phyloP scores from a whole-genome alignment of 2,329 filamentous ascomycete species.

The Cucurbitaria berberidis region DNA sequence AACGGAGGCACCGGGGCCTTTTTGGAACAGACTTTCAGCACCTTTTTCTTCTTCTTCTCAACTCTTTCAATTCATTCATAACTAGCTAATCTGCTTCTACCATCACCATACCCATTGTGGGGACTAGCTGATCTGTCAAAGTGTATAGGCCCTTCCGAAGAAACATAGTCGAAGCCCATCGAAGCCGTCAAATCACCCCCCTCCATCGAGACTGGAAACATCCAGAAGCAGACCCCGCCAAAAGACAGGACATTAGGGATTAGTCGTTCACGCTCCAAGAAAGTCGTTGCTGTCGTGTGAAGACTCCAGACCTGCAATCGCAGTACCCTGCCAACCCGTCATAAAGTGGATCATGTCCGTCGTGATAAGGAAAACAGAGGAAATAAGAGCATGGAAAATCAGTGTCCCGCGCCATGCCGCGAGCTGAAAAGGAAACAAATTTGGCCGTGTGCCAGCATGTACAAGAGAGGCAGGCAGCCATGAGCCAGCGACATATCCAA shows the following conservation, averaged over 20 bases:
- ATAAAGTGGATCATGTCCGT: slow-evolving; percentile 33
- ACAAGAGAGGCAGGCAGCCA: slow-evolving; percentile 28
- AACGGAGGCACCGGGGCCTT: slow-evolving; percentile 28
- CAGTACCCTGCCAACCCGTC: slow-evolving; percentile 23
- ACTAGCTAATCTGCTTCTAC: slow-evolving; percentile 22
- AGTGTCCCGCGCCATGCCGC: slow-evolving; percentile 19
- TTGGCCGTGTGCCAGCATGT: slow-evolving; percentile 30
- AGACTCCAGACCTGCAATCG: slow-evolving; percentile 16
- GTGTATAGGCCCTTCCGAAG: slow-evolving; percentile 7
- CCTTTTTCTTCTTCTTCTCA: slow-evolving; percentile 22
- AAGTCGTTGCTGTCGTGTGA: slow-evolving; percentile 29
- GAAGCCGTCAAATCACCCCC: slow-evolving; percentile 9
- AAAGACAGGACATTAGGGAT: slow-evolving; percentile 25
- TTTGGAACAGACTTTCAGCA: slow-evolving; percentile 27
- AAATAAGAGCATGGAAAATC: slow-evolving; percentile 22
- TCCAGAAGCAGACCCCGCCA: slow-evolving; percentile 23
- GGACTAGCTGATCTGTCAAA: slow-evolving; percentile 21
- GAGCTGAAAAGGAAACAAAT: slow-evolving; percentile 26
- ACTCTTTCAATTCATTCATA: slow-evolving; percentile 29
- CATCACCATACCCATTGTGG: slow-evolving; percentile 10
- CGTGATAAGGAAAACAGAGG: slow-evolving; percentile 27
- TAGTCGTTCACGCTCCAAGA: slow-evolving; percentile 29
- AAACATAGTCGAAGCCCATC: slow-evolving; percentile 3
- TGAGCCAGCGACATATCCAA: slow-evolving; percentile 8
- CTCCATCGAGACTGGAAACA: slow-evolving; percentile 5